Base-by-base conservation (phyloP, 164 flowering plant genomes). In the Stephania cephalantha region DNA sequence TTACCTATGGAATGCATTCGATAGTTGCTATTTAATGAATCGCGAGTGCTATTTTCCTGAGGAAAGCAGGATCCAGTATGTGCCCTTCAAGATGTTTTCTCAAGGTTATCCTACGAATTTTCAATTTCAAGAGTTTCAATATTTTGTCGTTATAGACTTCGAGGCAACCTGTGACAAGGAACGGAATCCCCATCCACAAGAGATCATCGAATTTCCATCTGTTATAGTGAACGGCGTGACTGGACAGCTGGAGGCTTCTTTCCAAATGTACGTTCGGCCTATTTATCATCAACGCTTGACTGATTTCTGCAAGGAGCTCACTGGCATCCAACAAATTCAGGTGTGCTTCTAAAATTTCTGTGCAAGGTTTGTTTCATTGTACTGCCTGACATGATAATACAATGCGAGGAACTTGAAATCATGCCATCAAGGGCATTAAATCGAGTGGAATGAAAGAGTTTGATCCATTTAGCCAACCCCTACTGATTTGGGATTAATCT, bases 251-350 rank as follows among this genome's bases (percentile, higher is more conserved):
- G 97, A 90, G 81, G 96, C 87, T 67, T 86, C 84, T 72, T 93
- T 93, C 73, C 97, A 93, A 77, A 91, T 86, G 53, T 95, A 95
- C 81, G 97, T 95, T 68, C 83, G 92, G 67, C 97, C 99, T 15
- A 84, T 89, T 20, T 87, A 85, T 86, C 91, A 95, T 82, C 95
- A 90, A 71, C 83, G 68, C 68, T 84, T 95, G 70, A 93, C 84
- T 82, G 90, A 91, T 76, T 95, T 95, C 83, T 95, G 99, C 87
- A 95, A 90, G 88, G 99, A 93, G 72, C 89, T 95, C 25, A 95
- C 99, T 65, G 99, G 97, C 15, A 95, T 95, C 76, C 97, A 95
- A 85, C 98, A 95, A 85, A 80, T 82, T 81, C 99, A 95, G 97
- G 98, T 91, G 61, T 70, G 79, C 42, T 35, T 76, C 70, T 42